Conservation (phyloP, 1,139 yeast genomes). For the Lizanozyma gosingica region DNA sequence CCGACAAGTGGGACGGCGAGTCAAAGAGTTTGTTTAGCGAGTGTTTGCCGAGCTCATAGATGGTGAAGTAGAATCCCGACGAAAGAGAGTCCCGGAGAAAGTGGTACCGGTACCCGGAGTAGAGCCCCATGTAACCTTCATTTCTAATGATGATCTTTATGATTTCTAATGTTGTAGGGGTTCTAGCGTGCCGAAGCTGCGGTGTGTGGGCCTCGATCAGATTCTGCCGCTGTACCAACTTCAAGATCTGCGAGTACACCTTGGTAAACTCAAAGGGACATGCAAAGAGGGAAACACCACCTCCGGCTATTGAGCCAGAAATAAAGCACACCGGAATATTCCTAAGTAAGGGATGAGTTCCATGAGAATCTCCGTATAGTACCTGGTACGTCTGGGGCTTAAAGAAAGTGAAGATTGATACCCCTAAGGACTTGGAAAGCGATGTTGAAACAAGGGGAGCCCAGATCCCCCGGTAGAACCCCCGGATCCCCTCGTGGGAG, state of each 20-base stretch:
- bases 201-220: background rate
- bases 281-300: conserved; percentile 55
- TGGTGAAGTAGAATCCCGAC: conserved; percentile 64
- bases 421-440: conserved; percentile 56
- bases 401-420: conserved; percentile 51
- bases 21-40: conserved; percentile 9
- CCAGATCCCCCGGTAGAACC: conserved; percentile 68
- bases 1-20: conserved; percentile 24
- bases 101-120: conserved; percentile 67
- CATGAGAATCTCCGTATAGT: conserved; percentile 6
- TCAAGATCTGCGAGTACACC: conserved; percentile 65
- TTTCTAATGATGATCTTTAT: conserved; percentile 45
- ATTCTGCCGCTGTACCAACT: conserved; percentile 25
- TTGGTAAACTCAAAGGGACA: conserved; percentile 86
- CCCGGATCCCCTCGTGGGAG: conserved; percentile 53
- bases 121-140: conserved; percentile 57
- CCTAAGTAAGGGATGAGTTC: conserved; percentile 32
- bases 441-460: conserved; percentile 67
- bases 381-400: conserved; percentile 39
- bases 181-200: conserved; percentile 6
- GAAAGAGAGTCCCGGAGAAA: conserved; percentile 60
- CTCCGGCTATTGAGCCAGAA: conserved; percentile 65
- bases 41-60: conserved; percentile 39
- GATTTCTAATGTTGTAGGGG: conserved; percentile 20
- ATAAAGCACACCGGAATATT: conserved; percentile 60